Evolutionary conservation across 352 stramenopile species (phyloP).

Genomic region (Globisporangium splendens): DNA sequence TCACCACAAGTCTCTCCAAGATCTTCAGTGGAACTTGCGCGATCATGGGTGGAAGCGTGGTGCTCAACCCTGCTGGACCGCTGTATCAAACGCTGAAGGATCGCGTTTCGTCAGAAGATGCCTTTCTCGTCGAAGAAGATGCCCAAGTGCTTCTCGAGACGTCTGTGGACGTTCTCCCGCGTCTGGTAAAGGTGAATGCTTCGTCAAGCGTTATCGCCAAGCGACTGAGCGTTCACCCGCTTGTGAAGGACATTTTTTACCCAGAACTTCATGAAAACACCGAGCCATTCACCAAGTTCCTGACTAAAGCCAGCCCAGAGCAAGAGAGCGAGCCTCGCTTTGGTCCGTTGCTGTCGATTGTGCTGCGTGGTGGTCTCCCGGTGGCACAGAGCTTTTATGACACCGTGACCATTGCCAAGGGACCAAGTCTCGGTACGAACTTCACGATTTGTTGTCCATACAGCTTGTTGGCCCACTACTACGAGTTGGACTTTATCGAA

Average conservation of each 20-base stretch:
- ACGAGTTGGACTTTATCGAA: slow-evolving; percentile 91
- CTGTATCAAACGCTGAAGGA: slow-evolving; percentile 40
- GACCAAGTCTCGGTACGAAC: slow-evolving; percentile 91
- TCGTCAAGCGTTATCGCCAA: slow-evolving; percentile 66
- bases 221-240: slow-evolving; percentile 62
- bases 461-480: slow-evolving; percentile 90
- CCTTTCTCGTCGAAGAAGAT: slow-evolving; percentile 64
- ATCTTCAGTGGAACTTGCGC: slow-evolving; percentile 90
- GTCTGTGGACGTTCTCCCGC: slow-evolving; percentile 67
- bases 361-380: slow-evolving; percentile 72
- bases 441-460: slow-evolving; percentile 93
- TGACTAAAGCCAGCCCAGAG: slow-evolving; percentile 15
- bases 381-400: slow-evolving; percentile 88
- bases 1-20: slow-evolving; percentile 92
- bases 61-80: slow-evolving; percentile 74
- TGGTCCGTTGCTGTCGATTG: slow-evolving; percentile 86
- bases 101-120: slow-evolving; percentile 38
- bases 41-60: slow-evolving; percentile 89
- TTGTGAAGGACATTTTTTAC: slow-evolving; percentile 88
- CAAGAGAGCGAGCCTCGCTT: slow-evolving; percentile 42
- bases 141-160: slow-evolving; percentile 40
- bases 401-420: slow-evolving; percentile 76
- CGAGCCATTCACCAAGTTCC: slow-evolving; percentile 66
- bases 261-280: slow-evolving; percentile 49
- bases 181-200: slow-evolving; percentile 76